Evolutionary conservation across 768 basidiomycete genomes (phyloP).

Genomic region (Kwoniella sp.): DNA sequence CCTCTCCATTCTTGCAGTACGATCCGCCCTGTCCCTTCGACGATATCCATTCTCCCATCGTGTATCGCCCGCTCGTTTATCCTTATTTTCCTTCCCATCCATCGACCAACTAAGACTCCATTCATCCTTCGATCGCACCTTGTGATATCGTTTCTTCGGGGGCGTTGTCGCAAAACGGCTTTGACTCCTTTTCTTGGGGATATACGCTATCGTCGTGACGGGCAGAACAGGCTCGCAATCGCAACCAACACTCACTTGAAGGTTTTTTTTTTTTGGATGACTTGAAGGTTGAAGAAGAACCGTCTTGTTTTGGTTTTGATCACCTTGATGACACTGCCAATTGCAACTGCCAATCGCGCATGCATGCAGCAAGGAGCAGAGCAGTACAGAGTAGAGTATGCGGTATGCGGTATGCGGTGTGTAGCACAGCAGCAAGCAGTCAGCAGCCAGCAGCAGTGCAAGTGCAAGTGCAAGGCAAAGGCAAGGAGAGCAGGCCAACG

Average conservation of each 20-base stretch:
- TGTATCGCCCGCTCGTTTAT: not conserved
- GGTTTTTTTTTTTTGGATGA: slow-evolving; percentile 17
- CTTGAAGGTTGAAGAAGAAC: slow-evolving; percentile 24
- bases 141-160: not conserved
- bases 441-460: too few relatives aligned
- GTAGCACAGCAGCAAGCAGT: too few relatives aligned
- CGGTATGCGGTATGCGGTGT: too few relatives aligned
- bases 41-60: too few relatives aligned
- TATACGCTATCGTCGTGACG: not conserved
- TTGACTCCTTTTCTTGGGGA: not conserved
- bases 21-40: too few relatives aligned
- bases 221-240: not conserved
- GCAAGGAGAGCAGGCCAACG: too few relatives aligned
- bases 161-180: not conserved
- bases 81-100: not conserved
- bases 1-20: too few relatives aligned
- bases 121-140: not conserved
- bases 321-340: slow-evolving; percentile 9
- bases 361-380: not conserved
- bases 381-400: too few relatives aligned
- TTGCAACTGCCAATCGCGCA: not conserved
- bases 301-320: slow-evolving; percentile 1
- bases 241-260: slow-evolving; percentile 24
- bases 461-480: too few relatives aligned
- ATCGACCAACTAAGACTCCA: too few relatives aligned